Conservation (phyloP, 106 monocot genomes). For the Allium fistulosum region DNA sequence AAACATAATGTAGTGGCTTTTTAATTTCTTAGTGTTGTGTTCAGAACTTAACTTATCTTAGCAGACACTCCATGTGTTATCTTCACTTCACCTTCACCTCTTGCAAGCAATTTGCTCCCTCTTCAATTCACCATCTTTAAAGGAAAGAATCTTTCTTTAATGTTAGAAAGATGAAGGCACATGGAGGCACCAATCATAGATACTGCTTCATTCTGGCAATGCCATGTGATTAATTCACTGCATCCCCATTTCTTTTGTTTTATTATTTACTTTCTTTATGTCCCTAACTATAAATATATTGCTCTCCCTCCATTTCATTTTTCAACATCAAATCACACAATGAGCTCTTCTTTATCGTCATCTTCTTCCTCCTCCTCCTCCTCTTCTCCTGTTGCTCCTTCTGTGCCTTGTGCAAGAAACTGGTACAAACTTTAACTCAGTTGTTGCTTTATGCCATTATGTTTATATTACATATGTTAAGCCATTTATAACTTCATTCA, state of each 20-base stretch:
- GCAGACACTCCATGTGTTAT: constrained; percentile 15
- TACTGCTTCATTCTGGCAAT: constrained; percentile 12
- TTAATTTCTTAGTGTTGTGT: not conserved
- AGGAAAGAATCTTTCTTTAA: constrained; percentile 8
- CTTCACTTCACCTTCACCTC: constrained; percentile 10
- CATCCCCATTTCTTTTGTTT: constrained; percentile 1
- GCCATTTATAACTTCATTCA: not conserved
- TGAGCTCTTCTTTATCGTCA: constrained; percentile 9
- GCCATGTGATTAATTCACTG: constrained; percentile 11
- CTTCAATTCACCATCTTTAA: constrained; percentile 4
- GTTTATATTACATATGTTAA: not conserved
- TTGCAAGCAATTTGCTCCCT: not conserved
- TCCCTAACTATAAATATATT: constrained; percentile 5
- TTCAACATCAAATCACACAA: not conserved
- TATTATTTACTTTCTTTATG: not conserved
- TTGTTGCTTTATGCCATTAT: not conserved
- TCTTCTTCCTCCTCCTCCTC: constrained; percentile 3
- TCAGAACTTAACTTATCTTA: not conserved
- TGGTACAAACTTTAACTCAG: not conserved
- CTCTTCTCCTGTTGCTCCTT: not conserved
- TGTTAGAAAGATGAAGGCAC: not conserved
- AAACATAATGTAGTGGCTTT: constrained; percentile 9
- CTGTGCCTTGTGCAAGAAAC: constrained; percentile 8
- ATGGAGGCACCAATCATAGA: constrained; percentile 11
- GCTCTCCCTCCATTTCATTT: constrained; percentile 7